Evolutionary conservation across 139 green algal species (phyloP).

Genomic region (Chlorella ohadii): DNA sequence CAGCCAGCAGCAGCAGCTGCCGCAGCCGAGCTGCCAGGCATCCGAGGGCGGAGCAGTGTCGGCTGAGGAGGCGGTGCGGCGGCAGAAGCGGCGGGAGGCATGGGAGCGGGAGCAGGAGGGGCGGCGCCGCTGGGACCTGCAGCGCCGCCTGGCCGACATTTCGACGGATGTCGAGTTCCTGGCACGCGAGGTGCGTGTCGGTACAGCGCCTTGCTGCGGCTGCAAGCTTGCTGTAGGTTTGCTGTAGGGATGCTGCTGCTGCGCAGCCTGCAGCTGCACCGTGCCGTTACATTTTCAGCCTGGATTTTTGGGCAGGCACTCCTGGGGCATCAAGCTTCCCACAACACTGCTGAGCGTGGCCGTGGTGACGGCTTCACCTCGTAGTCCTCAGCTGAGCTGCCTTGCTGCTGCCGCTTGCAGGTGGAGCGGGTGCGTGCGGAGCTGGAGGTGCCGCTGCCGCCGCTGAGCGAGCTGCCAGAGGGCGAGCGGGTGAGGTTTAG

Average conservation of each 20-base stretch:
- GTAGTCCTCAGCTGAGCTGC: no score
- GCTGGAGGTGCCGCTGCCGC: slow-evolving; percentile 32
- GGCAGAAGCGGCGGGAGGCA: slow-evolving; percentile 29
- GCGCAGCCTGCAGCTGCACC: not conserved
- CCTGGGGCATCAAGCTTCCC: no score
- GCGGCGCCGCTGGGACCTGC: slow-evolving; percentile 44
- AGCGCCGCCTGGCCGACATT: slow-evolving; percentile 49
- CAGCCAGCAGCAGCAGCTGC: no score
- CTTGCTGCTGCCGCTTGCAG: slow-evolving; percentile 7
- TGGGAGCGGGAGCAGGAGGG: slow-evolving; percentile 30
- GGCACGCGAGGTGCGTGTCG: slow-evolving; percentile 48
- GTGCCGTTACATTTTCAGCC: no score
- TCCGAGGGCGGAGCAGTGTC: no score
- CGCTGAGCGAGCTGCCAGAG: slow-evolving; percentile 21
- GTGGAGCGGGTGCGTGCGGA: slow-evolving; percentile 23
- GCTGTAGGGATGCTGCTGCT: not conserved
- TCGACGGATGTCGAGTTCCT: slow-evolving; percentile 54
- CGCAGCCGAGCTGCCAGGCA: no score
- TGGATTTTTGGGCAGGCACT: no score
- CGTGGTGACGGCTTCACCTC: no score
- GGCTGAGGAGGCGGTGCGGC: slow-evolving; percentile 21
- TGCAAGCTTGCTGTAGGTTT: not conserved
- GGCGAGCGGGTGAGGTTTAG: not conserved
- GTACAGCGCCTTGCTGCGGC: not conserved
- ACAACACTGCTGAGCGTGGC: no score